Percentiles rank a stretch among this genome's conserved stretches.
phyloP scores from a whole-genome alignment of 2,329 filamentous ascomycete genomes.

The Sporothrix brasiliensis region DNA sequence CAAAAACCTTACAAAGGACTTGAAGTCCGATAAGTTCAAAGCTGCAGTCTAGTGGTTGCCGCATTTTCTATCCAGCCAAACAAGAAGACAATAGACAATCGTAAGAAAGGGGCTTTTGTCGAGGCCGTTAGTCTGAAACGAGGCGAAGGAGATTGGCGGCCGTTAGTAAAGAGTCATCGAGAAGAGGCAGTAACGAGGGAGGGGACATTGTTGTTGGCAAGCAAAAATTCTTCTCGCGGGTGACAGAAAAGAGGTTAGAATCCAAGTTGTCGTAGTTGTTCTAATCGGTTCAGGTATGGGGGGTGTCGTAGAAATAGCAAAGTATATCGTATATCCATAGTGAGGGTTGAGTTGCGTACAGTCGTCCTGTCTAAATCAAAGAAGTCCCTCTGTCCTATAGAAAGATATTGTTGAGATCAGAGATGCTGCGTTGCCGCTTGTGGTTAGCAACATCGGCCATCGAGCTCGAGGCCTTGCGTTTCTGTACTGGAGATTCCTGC shows the following conservation, averaged over 20 bases:
- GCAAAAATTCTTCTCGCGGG: neutral
- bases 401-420: slow-evolving; percentile 53
- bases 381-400: slow-evolving; percentile 27
- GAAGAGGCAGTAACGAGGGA: neutral
- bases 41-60: neutral
- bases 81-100: neutral
- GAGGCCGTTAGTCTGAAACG: neutral
- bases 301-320: neutral
- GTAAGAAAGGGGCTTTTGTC: neutral
- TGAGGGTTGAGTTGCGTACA: neutral
- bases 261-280: slow-evolving; percentile 14
- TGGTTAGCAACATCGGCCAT: slow-evolving; percentile 47
- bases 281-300: neutral
- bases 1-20: neutral
- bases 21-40: neutral
- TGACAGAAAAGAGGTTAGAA: neutral
- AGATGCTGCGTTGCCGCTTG: slow-evolving; percentile 63
- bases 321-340: neutral
- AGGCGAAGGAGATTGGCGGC: too few species aligned
- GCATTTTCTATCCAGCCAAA: slow-evolving; percentile 5
- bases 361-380: neutral
- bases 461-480: slow-evolving; percentile 56
- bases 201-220: neutral
- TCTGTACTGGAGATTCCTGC: slow-evolving; percentile 53
- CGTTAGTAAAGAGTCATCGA: neutral